These are phyloP conservation scores for Spencermartinsiella europaea DNA, from an alignment of 805 yeast species.

Conservation along the genomic window DNA sequence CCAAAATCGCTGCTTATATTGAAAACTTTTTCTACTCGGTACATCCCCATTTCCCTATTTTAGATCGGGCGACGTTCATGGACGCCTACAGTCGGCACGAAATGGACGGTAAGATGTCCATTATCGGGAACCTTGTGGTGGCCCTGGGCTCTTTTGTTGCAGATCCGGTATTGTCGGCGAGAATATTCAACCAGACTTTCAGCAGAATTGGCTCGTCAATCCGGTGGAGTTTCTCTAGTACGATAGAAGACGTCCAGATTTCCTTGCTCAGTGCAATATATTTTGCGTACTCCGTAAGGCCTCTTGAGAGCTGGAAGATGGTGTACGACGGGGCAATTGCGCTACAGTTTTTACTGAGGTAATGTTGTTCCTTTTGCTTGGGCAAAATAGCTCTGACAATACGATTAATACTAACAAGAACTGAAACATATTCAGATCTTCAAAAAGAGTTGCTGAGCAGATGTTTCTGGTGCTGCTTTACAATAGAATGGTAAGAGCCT, in stretches of 20 bases:
- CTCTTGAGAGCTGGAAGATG: slow-evolving; percentile 9
- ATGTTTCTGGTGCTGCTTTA: slow-evolving; percentile 14
- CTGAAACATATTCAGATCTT: background rate
- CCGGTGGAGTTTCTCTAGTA: background rate
- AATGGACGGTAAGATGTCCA: background rate
- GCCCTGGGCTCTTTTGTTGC: background rate
- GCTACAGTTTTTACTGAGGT: slow-evolving; percentile 5
- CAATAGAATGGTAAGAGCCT: slow-evolving; percentile 9
- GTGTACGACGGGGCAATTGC: slow-evolving; percentile 8
- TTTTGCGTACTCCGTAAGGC: slow-evolving; percentile 12
- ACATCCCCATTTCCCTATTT: background rate
- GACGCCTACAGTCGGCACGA: background rate
- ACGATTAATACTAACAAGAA: background rate
- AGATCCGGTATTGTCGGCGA: background rate
- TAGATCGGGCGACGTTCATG: background rate
- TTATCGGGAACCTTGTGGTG: background rate
- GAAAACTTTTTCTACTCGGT: background rate
- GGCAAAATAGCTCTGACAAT: no score
- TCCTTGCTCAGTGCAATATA: slow-evolving; percentile 5
- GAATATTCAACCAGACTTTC: background rate
- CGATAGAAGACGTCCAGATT: background rate
- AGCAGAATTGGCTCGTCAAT: background rate
- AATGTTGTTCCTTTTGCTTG: no score
- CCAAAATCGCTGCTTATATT: background rate
- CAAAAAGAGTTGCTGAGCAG: background rate